Evolutionary conservation across 371 early-diverging fungal genomes (phyloP), one percentile per base, ranked within the genome.

Genomic region (Circinella minor): DNA sequence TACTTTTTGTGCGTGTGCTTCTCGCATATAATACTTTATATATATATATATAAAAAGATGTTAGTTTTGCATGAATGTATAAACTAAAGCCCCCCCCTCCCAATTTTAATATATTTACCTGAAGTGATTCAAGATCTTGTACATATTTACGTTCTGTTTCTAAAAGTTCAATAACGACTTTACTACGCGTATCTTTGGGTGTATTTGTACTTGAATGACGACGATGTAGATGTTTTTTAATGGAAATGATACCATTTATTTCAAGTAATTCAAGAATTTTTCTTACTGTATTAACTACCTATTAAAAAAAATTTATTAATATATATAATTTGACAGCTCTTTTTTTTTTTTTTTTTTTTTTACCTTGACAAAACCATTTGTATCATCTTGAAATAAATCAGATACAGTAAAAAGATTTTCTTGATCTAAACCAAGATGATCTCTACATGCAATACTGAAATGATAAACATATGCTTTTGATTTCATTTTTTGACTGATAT

Each of bases 281-380:
- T 15, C 72, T 78, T 6, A 83, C 71, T 13, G 77, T 77, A 63
- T 77, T 74, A 1, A 83, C 83, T 6, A 83, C 83, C 83, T 83
- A 68, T 10, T 43, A 9, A 43, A 43, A 43, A 9, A 43, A 43
- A 9, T 43, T 9, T 43, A 43, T 6, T 43, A 43, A 43, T 27
- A n/a, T n/a, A n/a, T n/a, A n/a, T n/a, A n/a, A n/a, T n/a, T n/a
- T n/a, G n/a, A n/a, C n/a, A n/a, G n/a, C n/a, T n/a, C n/a, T n/a
- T n/a, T n/a, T n/a, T n/a, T n/a, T n/a, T n/a, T 6, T 39, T 4
- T 39, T 39, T 39, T 39, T 6, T 39, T 6, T 43, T 9, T 13
- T 84, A 97, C 98, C 90, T 95, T 98, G 65, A 97, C 93, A 77
- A 97, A 94, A 55, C 93, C 94, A 77, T 94, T 94, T 15, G 97